Conservation (phyloP, 2,329 filamentous ascomycete genomes). For the Trichoderma oligosporum region DNA sequence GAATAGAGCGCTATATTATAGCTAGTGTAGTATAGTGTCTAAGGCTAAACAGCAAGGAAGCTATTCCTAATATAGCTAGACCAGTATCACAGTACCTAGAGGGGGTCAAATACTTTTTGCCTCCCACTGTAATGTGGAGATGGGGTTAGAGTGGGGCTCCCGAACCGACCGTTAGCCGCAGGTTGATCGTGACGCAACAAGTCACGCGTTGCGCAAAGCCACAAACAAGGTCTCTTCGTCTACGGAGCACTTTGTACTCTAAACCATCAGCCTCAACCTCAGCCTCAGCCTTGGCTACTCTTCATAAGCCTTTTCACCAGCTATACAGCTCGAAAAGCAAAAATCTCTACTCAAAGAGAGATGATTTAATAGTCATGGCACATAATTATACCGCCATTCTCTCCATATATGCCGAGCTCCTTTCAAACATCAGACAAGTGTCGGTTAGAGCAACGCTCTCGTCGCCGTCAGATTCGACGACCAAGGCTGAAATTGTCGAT, state of each 20-base stretch:
- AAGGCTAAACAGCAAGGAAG: too few species aligned
- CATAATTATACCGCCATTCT: constrained; percentile 21
- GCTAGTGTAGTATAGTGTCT: too few species aligned
- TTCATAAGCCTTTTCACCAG: not conserved
- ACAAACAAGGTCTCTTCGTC: too few species aligned
- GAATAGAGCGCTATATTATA: too few species aligned
- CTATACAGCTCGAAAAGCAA: not conserved
- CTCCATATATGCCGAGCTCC: constrained; percentile 60
- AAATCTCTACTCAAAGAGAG: not conserved
- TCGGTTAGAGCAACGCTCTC: constrained; percentile 54
- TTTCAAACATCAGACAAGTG: constrained; percentile 61
- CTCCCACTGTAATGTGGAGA: constrained; percentile 7
- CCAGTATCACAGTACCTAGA: not conserved
- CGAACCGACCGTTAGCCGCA: not conserved
- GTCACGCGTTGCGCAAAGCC: constrained; percentile 18
- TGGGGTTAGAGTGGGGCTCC: constrained; percentile 6
- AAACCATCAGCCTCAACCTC: not conserved
- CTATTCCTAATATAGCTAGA: too few species aligned
- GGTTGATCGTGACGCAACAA: constrained; percentile 16
- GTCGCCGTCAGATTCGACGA: constrained; percentile 41
- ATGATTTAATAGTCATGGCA: constrained; percentile 21
- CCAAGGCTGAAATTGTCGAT: constrained; percentile 41
- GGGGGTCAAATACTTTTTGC: not conserved
- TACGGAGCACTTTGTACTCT: too few species aligned
- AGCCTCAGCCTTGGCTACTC: not conserved